Percentiles rank a stretch among this genome's conserved stretches.
Evolutionary conservation across 805 yeast genomes (phyloP).

Genomic region (Metschnikowia sp.): DNA sequence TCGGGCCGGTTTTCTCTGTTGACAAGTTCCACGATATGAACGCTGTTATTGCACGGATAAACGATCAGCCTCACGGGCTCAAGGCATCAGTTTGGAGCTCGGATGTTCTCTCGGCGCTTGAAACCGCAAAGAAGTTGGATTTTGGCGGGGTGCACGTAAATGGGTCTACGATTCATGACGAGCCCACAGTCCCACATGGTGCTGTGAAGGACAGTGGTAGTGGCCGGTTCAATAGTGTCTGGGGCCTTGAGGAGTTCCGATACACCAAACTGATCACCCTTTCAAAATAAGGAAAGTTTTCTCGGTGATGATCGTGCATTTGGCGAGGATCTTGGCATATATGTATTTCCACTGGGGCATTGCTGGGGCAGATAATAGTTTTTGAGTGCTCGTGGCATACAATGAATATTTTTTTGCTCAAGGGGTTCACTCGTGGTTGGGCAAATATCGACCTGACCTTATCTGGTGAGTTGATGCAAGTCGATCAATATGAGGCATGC

Average conservation of each 20-base stretch:
- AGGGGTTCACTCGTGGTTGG: no score
- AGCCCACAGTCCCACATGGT: slow-evolving; percentile 42
- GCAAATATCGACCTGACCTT: no score
- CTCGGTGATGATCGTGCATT: no score
- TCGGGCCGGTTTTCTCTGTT: slow-evolving; percentile 43
- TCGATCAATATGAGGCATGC: no score
- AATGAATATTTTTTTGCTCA: no score
- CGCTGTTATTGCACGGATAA: slow-evolving; percentile 1
- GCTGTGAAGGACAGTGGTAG: slow-evolving; percentile 40
- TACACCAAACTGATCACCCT: slow-evolving; percentile 36
- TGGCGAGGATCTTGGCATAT: no score
- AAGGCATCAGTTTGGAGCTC: slow-evolving; percentile 43
- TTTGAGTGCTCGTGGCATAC: no score
- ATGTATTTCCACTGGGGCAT: no score
- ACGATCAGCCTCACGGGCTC: slow-evolving; percentile 30
- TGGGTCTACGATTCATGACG: slow-evolving; percentile 31
- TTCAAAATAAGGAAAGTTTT: background rate
- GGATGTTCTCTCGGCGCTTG: slow-evolving; percentile 32
- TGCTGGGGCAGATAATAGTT: no score
- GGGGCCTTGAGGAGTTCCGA: slow-evolving; percentile 45
- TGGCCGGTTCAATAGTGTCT: slow-evolving; percentile 35
- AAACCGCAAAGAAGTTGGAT: slow-evolving; percentile 32
- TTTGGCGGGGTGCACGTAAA: slow-evolving; percentile 42
- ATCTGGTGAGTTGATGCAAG: no score
- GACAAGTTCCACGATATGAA: slow-evolving; percentile 22